A percentile compares a stretch with the other conserved stretches of the same genome.
phyloP scores from a whole-genome alignment of 768 basidiomycete genomes.

The Podaxis rugospora region DNA sequence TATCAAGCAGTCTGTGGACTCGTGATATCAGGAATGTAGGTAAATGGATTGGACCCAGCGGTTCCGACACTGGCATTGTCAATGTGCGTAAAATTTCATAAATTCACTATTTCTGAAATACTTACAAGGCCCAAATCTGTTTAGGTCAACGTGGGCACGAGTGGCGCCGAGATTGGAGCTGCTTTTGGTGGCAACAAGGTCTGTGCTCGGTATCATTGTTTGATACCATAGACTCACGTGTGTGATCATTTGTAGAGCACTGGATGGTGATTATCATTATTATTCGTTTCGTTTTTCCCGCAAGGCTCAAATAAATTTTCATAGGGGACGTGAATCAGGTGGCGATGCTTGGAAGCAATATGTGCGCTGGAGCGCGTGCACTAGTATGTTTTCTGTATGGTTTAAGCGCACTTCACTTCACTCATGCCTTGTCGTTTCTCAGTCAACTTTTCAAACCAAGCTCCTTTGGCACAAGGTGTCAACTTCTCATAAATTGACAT shows the following conservation, averaged over 20 bases:
- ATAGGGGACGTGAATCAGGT: conserved; percentile 91
- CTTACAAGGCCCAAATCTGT: conserved; percentile 3
- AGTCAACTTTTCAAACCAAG: conserved; percentile 88
- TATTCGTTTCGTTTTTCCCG: not conserved
- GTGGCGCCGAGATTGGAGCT: conserved; percentile 64
- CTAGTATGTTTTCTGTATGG: conserved; percentile 36
- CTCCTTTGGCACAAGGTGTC: conserved; percentile 92
- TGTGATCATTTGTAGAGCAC: conserved; percentile 51
- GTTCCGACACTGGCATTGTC: conserved; percentile 89
- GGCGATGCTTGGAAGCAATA: conserved; percentile 99
- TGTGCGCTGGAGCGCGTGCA: conserved; percentile 88
- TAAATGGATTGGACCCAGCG: conserved; percentile 87
- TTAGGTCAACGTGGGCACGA: conserved; percentile 56
- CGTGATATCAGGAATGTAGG: conserved; percentile 78
- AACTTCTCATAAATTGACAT: conserved; percentile 54
- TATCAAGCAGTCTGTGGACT: conserved; percentile 91
- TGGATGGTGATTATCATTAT: conserved; percentile 56
- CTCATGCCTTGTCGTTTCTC: conserved; percentile 5
- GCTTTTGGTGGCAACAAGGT: conserved; percentile 96
- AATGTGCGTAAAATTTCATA: conserved; percentile 52
- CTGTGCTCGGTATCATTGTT: conserved; percentile 3
- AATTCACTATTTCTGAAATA: conserved; percentile 13
- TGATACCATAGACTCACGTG: conserved; percentile 8
- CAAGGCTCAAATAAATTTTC: conserved; percentile 18
- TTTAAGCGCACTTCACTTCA: not conserved